Evolutionary conservation across 148 eudicot genomes (phyloP).

Genomic region (Rhododendron griersonianum): DNA sequence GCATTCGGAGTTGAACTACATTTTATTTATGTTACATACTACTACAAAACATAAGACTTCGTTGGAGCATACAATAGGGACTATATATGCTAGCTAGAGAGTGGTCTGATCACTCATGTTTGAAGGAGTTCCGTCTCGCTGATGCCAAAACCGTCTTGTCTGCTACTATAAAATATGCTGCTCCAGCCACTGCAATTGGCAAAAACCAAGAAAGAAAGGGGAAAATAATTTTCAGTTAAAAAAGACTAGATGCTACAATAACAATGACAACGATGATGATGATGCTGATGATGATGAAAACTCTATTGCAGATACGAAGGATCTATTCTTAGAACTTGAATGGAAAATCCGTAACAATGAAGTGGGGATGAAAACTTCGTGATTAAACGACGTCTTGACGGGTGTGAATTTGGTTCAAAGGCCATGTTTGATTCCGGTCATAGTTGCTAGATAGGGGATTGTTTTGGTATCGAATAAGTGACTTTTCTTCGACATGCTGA

Average conservation of each 20-base stretch:
- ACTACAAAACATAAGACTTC: neutral
- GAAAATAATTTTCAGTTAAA: neutral
- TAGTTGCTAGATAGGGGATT: neutral
- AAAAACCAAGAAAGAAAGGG: neutral
- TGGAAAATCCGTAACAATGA: neutral
- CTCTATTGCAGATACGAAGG: neutral
- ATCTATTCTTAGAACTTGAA: neutral
- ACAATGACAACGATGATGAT: neutral
- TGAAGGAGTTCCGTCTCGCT: conserved; percentile 72
- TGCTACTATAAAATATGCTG: conserved; percentile 89
- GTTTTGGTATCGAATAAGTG: neutral
- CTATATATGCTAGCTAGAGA: conserved; percentile 8
- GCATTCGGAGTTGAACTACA: neutral
- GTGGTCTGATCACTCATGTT: conserved; percentile 14
- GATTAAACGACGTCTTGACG: neutral
- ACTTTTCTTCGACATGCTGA: neutral
- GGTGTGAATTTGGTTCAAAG: neutral
- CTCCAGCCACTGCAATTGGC: conserved; percentile 29
- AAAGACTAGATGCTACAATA: too few species aligned
- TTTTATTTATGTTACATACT: neutral
- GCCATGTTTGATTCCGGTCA: neutral
- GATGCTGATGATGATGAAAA: neutral
- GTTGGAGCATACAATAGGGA: neutral
- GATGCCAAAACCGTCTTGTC: conserved; percentile 82
- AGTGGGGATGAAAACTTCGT: neutral